phyloP scores from a whole-genome alignment of 2,329 filamentous ascomycete genomes.

The Pseudofabraea citricarpa region DNA sequence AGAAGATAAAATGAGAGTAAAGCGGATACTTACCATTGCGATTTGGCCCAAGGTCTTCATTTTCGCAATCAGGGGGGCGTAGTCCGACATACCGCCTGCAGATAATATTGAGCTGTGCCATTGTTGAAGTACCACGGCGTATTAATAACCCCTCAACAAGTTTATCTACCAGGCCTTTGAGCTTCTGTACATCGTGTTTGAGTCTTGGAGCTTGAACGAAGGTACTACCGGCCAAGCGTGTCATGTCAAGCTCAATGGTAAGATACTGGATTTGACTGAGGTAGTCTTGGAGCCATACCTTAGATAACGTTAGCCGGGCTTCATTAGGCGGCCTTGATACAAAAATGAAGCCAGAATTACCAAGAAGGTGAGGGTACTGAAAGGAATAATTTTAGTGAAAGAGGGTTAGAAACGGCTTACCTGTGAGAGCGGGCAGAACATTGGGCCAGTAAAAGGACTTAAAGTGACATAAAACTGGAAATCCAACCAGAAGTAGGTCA shows the following conservation, averaged over 20 bases:
- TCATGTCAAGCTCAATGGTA: slow-evolving; percentile 27
- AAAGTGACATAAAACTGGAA: slow-evolving; percentile 27
- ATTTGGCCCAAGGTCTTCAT: no score
- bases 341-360: no score
- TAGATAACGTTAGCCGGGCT: no score
- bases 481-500: slow-evolving; percentile 27
- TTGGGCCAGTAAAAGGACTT: slow-evolving; percentile 17
- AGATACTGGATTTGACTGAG: slow-evolving; percentile 20
- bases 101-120: slow-evolving; percentile 14
- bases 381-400: neutral
- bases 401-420: neutral
- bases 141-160: slow-evolving; percentile 12
- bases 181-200: slow-evolving; percentile 11
- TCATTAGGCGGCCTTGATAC: no score
- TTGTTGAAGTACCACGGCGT: slow-evolving; percentile 5
- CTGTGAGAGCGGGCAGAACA: slow-evolving; percentile 21
- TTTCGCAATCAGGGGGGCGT: slow-evolving; percentile 4
- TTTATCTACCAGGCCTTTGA: slow-evolving; percentile 9
- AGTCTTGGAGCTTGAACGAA: slow-evolving; percentile 9
- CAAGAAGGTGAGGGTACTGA: no score
- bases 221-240: slow-evolving; percentile 19
- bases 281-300: slow-evolving; percentile 17
- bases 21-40: no score
- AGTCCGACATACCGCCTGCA: slow-evolving; percentile 14
- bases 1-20: no score